Conservation (phyloP, 805 yeast species). For the Sugiyamaella floridensis region DNA sequence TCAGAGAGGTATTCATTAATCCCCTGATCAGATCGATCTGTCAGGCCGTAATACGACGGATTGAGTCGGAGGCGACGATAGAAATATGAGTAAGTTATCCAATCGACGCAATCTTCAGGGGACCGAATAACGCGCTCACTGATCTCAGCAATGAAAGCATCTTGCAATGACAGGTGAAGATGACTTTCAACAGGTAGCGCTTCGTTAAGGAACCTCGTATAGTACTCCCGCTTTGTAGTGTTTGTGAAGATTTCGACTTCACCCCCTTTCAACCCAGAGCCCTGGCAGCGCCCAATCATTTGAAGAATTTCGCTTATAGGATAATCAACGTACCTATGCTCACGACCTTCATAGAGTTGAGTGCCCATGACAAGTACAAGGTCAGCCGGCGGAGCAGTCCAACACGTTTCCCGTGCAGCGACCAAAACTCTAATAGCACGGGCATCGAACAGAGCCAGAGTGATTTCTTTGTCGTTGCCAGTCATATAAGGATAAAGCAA, state of each 20-base stretch:
- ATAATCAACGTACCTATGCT: slow-evolving; percentile 64
- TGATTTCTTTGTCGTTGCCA: slow-evolving; percentile 44
- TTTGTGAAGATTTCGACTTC: slow-evolving; percentile 53
- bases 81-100: slow-evolving; percentile 79
- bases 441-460: slow-evolving; percentile 45
- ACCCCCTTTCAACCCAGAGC: slow-evolving; percentile 22
- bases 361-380: slow-evolving; percentile 66
- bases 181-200: slow-evolving; percentile 82
- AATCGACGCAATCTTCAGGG: slow-evolving; percentile 83
- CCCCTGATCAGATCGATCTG: slow-evolving; percentile 55
- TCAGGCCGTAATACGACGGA: slow-evolving; percentile 84
- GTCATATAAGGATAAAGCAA: slow-evolving; percentile 53
- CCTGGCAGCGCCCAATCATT: slow-evolving; percentile 25
- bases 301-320: slow-evolving; percentile 45
- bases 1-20: slow-evolving; percentile 80
- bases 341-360: slow-evolving; percentile 61
- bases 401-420: slow-evolving; percentile 52
- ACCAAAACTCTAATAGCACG: slow-evolving; percentile 52
- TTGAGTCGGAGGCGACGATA: slow-evolving; percentile 74
- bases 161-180: slow-evolving; percentile 51
- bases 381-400: slow-evolving; percentile 44
- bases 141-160: slow-evolving; percentile 68
- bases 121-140: slow-evolving; percentile 53
- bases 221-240: slow-evolving; percentile 50
- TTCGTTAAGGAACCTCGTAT: slow-evolving; percentile 61